Conservation (phyloP, 2,329 filamentous ascomycete species). For the Polytolypa hystricis region DNA sequence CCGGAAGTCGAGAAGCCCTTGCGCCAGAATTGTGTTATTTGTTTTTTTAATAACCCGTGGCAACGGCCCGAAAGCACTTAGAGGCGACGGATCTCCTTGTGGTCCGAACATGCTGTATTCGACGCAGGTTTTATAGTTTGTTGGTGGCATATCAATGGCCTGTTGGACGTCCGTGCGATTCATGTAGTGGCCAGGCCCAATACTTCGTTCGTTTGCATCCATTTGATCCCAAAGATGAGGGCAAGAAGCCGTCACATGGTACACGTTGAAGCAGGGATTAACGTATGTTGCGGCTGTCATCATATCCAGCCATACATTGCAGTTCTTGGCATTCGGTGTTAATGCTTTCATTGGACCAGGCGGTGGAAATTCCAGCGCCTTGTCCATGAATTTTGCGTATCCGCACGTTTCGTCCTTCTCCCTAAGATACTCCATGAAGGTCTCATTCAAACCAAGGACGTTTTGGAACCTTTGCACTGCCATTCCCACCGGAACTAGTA, state of each 20-base stretch:
- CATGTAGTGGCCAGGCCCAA: constrained; percentile 55
- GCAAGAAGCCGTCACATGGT: constrained; percentile 61
- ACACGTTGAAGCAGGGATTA: constrained; percentile 73
- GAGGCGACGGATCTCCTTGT: constrained; percentile 32
- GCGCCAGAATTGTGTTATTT: constrained; percentile 60
- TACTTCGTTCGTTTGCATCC: constrained; percentile 57
- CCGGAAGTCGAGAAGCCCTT: constrained; percentile 59
- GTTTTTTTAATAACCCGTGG: constrained; percentile 63
- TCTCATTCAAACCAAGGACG: constrained; percentile 35
- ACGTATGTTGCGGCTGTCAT: constrained; percentile 41
- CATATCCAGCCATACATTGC: constrained; percentile 50
- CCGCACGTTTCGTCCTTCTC: constrained; percentile 33
- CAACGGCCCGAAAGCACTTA: constrained; percentile 47
- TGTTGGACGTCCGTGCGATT: constrained; percentile 58
- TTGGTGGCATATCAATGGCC: constrained; percentile 52
- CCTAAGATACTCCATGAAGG: constrained; percentile 31
- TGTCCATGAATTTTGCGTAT: constrained; percentile 34
- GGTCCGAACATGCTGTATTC: constrained; percentile 33
- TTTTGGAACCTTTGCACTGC: constrained; percentile 32
- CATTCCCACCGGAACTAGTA: constrained; percentile 25
- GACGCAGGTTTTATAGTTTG: constrained; percentile 48
- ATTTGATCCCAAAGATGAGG: constrained; percentile 59
- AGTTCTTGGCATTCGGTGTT: constrained; percentile 34
- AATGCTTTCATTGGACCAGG: too few relatives aligned
- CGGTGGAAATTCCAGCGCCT: constrained; percentile 56